Percentiles rank a stretch among this genome's conserved stretches.
These are phyloP conservation scores for Solanum neorickii DNA, from an alignment of 257 asterid genomes.

Conservation along the genomic window DNA sequence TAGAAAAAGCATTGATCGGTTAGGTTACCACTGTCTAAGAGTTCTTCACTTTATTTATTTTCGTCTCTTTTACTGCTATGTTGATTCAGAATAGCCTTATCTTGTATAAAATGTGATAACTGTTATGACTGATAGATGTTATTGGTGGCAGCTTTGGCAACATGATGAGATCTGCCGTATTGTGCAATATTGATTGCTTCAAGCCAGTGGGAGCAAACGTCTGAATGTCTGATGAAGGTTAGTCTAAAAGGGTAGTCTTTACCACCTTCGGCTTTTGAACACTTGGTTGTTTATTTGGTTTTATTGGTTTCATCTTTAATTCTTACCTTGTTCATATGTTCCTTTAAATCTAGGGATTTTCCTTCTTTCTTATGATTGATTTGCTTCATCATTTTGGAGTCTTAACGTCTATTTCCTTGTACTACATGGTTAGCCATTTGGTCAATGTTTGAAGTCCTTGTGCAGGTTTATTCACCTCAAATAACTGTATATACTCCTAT, in stretches of 20 bases:
- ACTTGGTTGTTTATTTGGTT: conserved; percentile 1
- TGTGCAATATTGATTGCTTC: conserved; percentile 94
- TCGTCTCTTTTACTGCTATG: neutral
- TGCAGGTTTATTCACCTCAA: neutral
- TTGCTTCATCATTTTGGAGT: neutral
- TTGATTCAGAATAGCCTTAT: neutral
- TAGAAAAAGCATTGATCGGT: conserved; percentile 98
- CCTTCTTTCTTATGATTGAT: neutral
- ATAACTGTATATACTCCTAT: neutral
- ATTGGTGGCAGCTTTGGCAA: conserved; percentile 77
- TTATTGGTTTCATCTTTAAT: neutral
- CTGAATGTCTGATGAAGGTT: conserved; percentile 41
- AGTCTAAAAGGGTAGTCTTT: neutral
- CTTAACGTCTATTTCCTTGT: neutral
- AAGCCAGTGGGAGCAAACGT: conserved; percentile 71
- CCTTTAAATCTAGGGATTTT: neutral
- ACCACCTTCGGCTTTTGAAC: neutral
- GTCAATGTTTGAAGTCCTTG: neutral
- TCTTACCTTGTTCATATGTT: neutral
- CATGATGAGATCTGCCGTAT: conserved; percentile 89
- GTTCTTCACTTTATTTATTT: conserved; percentile 3
- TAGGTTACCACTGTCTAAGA: conserved; percentile 29
- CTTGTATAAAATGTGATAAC: neutral
- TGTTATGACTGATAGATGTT: conserved; percentile 28
- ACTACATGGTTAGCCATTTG: neutral